Evolutionary conservation across 2,329 filamentous ascomycete species (phyloP).

Genomic region (Paecilomyces sp.): DNA sequence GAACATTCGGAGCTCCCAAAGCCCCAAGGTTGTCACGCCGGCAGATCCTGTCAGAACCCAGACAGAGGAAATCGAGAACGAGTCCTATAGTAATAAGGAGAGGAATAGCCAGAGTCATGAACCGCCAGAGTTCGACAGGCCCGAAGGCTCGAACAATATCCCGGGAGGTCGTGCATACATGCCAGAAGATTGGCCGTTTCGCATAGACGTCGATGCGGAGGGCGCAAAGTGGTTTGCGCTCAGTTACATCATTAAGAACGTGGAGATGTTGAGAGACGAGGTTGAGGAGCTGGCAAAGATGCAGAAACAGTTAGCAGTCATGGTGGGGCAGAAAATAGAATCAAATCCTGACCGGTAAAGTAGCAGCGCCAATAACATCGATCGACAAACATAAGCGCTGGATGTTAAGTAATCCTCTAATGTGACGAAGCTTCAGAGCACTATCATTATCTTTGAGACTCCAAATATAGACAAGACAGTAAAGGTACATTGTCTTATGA

Average conservation of each 20-base stretch:
- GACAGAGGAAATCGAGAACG: neutral
- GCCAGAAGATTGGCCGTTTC: neutral
- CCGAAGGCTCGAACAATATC: neutral
- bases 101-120: neutral
- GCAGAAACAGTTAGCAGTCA: neutral
- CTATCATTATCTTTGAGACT: too few species aligned
- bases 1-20: neutral
- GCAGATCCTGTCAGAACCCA: neutral
- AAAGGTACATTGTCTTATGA: too few species aligned
- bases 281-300: neutral
- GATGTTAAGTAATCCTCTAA: too few species aligned
- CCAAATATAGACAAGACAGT: too few species aligned
- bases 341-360: neutral
- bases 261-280: neutral
- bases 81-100: neutral
- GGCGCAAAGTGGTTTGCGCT: neutral
- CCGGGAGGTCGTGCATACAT: neutral
- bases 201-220: neutral
- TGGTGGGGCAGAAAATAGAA: neutral
- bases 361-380: too few species aligned
- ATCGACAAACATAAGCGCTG: too few species aligned
- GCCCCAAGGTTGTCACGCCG: neutral
- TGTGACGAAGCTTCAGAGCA: too few species aligned
- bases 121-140: neutral
- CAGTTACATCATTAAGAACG: neutral